Evolutionary conservation across 208 protist genomes (phyloP).

Genomic region (Leishmania martiniquensis): DNA sequence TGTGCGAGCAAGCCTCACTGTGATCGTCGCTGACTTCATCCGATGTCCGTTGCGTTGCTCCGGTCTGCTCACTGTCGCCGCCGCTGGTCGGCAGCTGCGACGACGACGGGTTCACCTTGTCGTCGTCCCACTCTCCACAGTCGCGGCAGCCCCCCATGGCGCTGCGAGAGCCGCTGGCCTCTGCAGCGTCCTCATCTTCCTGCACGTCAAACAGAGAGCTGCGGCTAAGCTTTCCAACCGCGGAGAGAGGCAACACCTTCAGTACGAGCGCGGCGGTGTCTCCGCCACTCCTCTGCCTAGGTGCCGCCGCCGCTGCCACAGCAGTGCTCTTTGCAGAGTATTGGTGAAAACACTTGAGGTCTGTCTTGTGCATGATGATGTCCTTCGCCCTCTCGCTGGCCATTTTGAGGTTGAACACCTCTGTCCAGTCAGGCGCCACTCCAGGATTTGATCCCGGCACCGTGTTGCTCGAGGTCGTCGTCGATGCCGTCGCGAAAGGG

Average conservation of each 20-base stretch:
- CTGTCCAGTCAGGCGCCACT: constrained; percentile 26
- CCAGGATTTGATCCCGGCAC: constrained; percentile 17
- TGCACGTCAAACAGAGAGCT: constrained; percentile 29
- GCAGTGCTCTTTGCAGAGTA: constrained; percentile 12
- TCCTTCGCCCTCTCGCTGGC: constrained; percentile 34
- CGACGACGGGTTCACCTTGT: constrained; percentile 15
- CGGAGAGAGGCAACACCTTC: constrained; percentile 27
- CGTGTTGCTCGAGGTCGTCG: constrained; percentile 15
- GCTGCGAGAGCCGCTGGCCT: constrained; percentile 4
- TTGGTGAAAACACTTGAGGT: constrained; percentile 28
- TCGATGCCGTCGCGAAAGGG: constrained; percentile 8
- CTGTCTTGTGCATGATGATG: constrained; percentile 33
- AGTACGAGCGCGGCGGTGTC: background rate
- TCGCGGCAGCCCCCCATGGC: background rate
- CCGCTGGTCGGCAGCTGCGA: constrained; percentile 10
- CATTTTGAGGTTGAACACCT: constrained; percentile 38
- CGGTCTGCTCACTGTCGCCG: background rate
- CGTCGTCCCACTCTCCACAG: background rate
- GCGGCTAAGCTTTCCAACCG: constrained; percentile 38
- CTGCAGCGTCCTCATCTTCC: constrained; percentile 13
- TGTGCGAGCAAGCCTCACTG: background rate
- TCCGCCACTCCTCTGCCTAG: background rate
- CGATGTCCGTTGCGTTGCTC: background rate
- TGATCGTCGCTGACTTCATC: background rate
- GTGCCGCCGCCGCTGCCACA: constrained; percentile 3